These are phyloP conservation scores for Apiotrichum sp. DNA, from an alignment of 1,284 basidiomycete genomes.

Conservation along the genomic window DNA sequence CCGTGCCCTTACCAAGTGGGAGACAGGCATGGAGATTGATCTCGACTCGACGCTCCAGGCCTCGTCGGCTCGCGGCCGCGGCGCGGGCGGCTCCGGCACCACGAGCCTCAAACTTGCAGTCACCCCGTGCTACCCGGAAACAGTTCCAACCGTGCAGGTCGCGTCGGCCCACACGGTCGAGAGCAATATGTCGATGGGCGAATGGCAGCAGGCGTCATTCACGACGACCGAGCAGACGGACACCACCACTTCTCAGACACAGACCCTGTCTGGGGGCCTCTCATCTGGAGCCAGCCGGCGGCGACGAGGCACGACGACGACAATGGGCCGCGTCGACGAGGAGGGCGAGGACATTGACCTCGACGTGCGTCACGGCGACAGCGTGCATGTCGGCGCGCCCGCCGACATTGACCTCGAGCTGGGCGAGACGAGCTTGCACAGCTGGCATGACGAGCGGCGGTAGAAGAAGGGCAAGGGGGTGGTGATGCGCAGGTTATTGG, in stretches of 20 bases:
- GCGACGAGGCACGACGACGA: background rate
- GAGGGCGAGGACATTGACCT: background rate
- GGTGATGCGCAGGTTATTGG: no score
- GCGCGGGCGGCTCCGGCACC: background rate
- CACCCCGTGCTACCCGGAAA: constrained; percentile 3
- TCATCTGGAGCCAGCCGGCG: background rate
- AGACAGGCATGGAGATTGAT: constrained; percentile 45
- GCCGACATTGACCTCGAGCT: background rate
- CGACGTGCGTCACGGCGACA: background rate
- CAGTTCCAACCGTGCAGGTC: constrained; percentile 3
- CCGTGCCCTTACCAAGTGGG: constrained; percentile 45
- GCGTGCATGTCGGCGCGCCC: background rate
- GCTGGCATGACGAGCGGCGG: no score
- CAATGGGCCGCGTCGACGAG: constrained; percentile 1
- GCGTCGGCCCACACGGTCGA: constrained; percentile 7
- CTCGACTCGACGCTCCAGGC: constrained; percentile 21
- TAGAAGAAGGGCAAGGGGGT: no score
- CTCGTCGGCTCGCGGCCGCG: background rate
- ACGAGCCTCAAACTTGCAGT: constrained; percentile 10
- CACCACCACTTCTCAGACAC: background rate
- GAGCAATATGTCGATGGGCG: constrained; percentile 4
- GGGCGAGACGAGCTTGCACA: background rate
- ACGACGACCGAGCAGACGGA: background rate
- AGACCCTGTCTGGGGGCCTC: background rate
- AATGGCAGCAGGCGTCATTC: constrained; percentile 8